Base-by-base conservation (phyloP, 1,284 basidiomycete species). In the Sporisorium iseilematis-ciliati region DNA sequence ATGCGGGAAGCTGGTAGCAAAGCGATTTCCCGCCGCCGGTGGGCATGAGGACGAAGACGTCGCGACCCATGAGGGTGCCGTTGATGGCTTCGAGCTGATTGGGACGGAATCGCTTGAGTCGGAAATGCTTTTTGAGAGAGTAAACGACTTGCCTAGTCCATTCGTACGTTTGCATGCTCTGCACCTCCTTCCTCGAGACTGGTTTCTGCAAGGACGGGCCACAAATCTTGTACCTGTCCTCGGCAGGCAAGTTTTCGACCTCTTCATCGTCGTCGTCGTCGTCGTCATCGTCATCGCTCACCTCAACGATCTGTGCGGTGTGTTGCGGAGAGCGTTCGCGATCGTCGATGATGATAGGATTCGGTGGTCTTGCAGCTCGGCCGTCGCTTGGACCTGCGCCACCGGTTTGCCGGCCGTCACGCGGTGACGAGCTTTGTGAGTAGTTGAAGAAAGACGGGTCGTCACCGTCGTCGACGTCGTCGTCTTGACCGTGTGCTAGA, bases 41-140 rank as follows among this genome's bases (percentile, higher is more conserved):
- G 0, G 97, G 96, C 91, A 98, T 96, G 7, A 99, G 89, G 20
- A 97, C 93, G 77, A 98, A 95, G 14, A 95, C 93, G 81, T 99
- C 95, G 52, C 88, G 89, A 3, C 92, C 94, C 0, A 88, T 87
- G 84, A 99, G 88, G 0, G 92, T 91, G 3, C 91, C 91, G 54
- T 91, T 89, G 78, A 98, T 93, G 0, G 93, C 94, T 80, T 93
- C 91, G 41, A 93, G 89, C 85, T 98, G 97, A 84, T 97, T 93
- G 5, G 86, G 87, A 16, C 95, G 90, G 85, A 98, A 98, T 0
- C 83, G 81, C 0, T 88, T 81, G 3, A 98, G 87, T 8, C 88
- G 87, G 86, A 98, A 98, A 1, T 90, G 88, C 2, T 87, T 83
- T 41, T 87, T 89, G 21, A 97, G 87, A 12, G 90, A 89, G 14